Evolutionary conservation across 345 rosid species (phyloP).

Genomic region (Raphanus sativus): DNA sequence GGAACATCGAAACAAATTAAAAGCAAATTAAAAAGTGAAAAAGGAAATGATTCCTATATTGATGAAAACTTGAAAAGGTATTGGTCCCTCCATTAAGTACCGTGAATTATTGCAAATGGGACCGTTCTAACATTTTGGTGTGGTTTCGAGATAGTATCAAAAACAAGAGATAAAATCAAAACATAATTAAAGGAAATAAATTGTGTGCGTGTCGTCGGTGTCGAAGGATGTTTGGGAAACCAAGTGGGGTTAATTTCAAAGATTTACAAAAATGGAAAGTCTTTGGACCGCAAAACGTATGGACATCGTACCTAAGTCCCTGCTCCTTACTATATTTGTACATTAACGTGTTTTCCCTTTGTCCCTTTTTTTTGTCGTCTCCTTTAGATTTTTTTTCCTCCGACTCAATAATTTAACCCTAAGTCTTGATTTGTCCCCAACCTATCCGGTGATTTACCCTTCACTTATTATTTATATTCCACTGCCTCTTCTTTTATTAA

Average conservation of each 20-base stretch:
- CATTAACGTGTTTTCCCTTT: constrained; percentile 37
- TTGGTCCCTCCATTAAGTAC: constrained; percentile 39
- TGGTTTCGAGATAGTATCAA: constrained; percentile 24
- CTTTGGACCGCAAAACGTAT: constrained; percentile 44
- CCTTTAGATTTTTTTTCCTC: constrained; percentile 14
- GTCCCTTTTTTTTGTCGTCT: constrained; percentile 32
- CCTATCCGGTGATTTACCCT: not conserved
- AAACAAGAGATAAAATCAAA: not conserved
- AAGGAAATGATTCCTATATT: constrained; percentile 30
- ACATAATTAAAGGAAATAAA: constrained; percentile 13
- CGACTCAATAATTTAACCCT: constrained; percentile 20
- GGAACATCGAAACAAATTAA: constrained; percentile 38
- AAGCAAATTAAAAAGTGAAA: constrained; percentile 19
- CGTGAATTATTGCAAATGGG: constrained; percentile 43
- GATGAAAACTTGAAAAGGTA: constrained; percentile 34
- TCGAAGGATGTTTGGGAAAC: constrained; percentile 38
- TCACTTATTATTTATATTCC: not conserved
- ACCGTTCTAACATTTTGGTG: constrained; percentile 33
- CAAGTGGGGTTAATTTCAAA: constrained; percentile 42
- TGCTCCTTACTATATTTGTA: constrained; percentile 37
- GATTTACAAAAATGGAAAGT: constrained; percentile 40
- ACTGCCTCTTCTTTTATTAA: not conserved
- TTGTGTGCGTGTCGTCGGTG: constrained; percentile 38
- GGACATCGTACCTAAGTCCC: constrained; percentile 44
- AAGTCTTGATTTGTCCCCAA: constrained; percentile 1